Percentiles rank a stretch among this genome's conserved stretches.
Conservation (phyloP, 2,329 filamentous ascomycete genomes). For the Colletotrichum sp. region DNA sequence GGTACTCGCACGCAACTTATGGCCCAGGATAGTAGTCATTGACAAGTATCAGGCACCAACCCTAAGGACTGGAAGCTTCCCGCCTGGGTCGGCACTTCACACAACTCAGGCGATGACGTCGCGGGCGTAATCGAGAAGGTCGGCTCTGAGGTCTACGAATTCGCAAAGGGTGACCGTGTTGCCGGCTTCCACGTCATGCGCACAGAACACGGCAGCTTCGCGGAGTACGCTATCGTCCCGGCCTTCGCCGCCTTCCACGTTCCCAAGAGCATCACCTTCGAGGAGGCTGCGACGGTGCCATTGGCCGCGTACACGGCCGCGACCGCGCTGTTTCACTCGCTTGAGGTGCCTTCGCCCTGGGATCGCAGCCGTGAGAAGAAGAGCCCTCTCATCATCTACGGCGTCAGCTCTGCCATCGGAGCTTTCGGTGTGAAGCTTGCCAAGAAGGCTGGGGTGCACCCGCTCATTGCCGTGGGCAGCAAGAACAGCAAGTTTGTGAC, state of each 20-base stretch:
- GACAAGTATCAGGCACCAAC: slow-evolving; percentile 24
- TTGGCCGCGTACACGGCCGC: slow-evolving; percentile 60
- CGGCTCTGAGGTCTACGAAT: slow-evolving; percentile 22
- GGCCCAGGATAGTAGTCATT: background rate
- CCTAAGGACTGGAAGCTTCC: slow-evolving; percentile 33
- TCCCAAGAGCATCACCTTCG: slow-evolving; percentile 51
- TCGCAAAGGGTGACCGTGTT: slow-evolving; percentile 46
- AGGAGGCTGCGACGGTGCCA: slow-evolving; percentile 63
- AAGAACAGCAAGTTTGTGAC: slow-evolving; percentile 27
- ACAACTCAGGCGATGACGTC: slow-evolving; percentile 29
- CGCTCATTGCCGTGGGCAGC: slow-evolving; percentile 63
- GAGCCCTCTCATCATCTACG: slow-evolving; percentile 47
- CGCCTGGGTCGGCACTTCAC: background rate
- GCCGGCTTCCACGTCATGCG: slow-evolving; percentile 58
- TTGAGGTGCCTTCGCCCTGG: slow-evolving; percentile 55
- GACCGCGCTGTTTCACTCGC: slow-evolving; percentile 51
- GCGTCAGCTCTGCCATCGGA: slow-evolving; percentile 56
- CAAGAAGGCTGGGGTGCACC: slow-evolving; percentile 54
- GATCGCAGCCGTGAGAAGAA: slow-evolving; percentile 21
- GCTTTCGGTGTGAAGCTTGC: slow-evolving; percentile 62
- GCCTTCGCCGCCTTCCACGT: slow-evolving; percentile 62
- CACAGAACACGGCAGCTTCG: slow-evolving; percentile 57
- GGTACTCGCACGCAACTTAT: background rate
- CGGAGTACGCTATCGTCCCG: slow-evolving; percentile 64
- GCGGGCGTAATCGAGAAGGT: slow-evolving; percentile 25